A percentile compares a stretch with the other conserved stretches of the same genome.
Conservation (phyloP, 371 early-diverging fungal genomes). For the Syncephalis plumigaleata region DNA sequence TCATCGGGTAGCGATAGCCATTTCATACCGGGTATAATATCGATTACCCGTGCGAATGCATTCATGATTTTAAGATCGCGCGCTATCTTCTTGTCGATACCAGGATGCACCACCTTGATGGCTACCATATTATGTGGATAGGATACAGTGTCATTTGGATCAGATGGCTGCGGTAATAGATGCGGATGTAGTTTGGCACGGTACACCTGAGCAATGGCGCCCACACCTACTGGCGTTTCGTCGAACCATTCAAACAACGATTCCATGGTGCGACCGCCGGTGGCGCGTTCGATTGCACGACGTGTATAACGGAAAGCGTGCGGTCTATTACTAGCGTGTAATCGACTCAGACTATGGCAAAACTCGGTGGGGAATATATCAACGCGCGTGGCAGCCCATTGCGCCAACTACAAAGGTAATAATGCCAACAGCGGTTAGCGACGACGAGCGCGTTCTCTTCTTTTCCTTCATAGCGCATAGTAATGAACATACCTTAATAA, state of each 20-base stretch:
- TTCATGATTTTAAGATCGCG: constrained; percentile 69
- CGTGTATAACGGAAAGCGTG: constrained; percentile 57
- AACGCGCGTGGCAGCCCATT: constrained; percentile 89
- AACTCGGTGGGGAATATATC: constrained; percentile 77
- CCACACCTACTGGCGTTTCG: constrained; percentile 69
- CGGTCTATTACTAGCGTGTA: constrained; percentile 68
- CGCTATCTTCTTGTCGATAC: constrained; percentile 39
- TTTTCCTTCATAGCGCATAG: no score
- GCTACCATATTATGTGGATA: constrained; percentile 51
- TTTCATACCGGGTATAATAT: constrained; percentile 49
- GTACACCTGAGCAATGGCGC: constrained; percentile 91
- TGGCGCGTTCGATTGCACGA: constrained; percentile 33
- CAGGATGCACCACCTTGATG: constrained; percentile 88
- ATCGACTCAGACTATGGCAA: constrained; percentile 50
- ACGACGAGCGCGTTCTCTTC: no score
- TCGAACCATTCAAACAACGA: constrained; percentile 63
- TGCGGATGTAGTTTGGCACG: constrained; percentile 2
- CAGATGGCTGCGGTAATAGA: neutral
- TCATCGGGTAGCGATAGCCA: constrained; percentile 82
- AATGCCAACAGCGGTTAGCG: no score
- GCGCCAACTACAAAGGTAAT: constrained; percentile 43
- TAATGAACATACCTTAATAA: constrained; percentile 51
- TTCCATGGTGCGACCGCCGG: constrained; percentile 37
- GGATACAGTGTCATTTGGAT: constrained; percentile 5
- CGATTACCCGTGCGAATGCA: constrained; percentile 40